Conservation (phyloP, 148 eudicot genomes). For the Limonium bicolor region DNA sequence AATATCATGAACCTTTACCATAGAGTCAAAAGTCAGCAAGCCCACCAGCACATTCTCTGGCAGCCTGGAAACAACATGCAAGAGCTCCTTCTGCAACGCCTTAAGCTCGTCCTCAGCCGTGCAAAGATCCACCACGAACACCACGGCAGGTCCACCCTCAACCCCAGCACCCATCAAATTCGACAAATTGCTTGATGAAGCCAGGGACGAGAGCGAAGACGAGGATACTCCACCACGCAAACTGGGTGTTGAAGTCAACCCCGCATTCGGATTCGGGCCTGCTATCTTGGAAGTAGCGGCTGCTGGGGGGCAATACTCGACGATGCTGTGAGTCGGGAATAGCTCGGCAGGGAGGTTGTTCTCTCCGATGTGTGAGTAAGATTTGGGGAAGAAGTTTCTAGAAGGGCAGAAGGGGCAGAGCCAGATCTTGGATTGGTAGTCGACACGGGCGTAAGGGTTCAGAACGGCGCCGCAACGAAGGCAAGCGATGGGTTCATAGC, state of each 20-base stretch:
- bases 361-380: constrained; percentile 50
- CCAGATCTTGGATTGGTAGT: constrained; percentile 69
- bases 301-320: constrained; percentile 49
- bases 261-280: constrained; percentile 5
- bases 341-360: constrained; percentile 88
- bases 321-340: constrained; percentile 74
- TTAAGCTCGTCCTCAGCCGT: constrained; percentile 57
- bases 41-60: constrained; percentile 77
- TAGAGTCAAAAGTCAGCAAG: constrained; percentile 69
- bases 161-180: constrained; percentile 14
- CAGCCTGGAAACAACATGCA: constrained; percentile 36
- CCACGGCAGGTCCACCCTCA: constrained; percentile 45
- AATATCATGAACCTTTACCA: constrained; percentile 78
- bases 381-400: constrained; percentile 51
- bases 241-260: constrained; percentile 5
- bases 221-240: constrained; percentile 18
- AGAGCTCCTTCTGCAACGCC: constrained; percentile 58
- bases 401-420: constrained; percentile 74
- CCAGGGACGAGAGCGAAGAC: constrained; percentile 22
- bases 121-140: constrained; percentile 80
- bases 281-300: constrained; percentile 3
- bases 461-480: constrained; percentile 43
- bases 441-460: constrained; percentile 91
- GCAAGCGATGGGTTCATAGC: constrained; percentile 69
- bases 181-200: constrained; percentile 16